phyloP scores from a whole-genome alignment of 1,284 basidiomycete species.

The Athelia psychrophila region DNA sequence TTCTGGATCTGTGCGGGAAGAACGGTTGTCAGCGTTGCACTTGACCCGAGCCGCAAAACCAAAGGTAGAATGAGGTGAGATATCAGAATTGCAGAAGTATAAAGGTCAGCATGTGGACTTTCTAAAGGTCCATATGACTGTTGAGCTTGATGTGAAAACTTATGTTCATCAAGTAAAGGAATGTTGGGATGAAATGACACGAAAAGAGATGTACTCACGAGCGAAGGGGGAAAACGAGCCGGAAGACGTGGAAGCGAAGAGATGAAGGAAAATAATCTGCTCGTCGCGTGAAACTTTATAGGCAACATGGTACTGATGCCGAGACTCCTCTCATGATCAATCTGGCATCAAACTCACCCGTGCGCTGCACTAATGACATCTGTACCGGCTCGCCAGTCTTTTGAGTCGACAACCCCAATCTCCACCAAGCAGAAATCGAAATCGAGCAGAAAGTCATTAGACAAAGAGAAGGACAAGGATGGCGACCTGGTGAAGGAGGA shows the following conservation, averaged over 20 bases:
- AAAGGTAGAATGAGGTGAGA: constrained; percentile 14
- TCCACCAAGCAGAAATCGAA: not conserved
- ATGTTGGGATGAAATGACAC: not conserved
- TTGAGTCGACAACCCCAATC: not conserved
- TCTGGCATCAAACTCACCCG: not conserved
- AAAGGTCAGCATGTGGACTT: constrained; percentile 46
- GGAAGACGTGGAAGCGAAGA: constrained; percentile 2
- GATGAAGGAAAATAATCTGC: too few species aligned
- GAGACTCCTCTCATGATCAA: too few species aligned
- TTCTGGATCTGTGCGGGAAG: too few species aligned
- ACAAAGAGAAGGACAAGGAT: constrained; percentile 27
- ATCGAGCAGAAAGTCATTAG: constrained; percentile 27
- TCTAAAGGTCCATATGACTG: constrained; percentile 52
- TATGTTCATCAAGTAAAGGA: constrained; percentile 51
- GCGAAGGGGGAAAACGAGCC: constrained; percentile 3
- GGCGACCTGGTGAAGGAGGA: constrained; percentile 15
- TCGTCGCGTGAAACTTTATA: too few species aligned
- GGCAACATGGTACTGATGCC: too few species aligned
- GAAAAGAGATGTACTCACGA: constrained; percentile 17
- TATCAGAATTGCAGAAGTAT: constrained; percentile 66
- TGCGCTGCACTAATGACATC: not conserved
- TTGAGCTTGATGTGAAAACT: constrained; percentile 72
- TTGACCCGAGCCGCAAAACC: not conserved
- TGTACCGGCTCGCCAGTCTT: not conserved
- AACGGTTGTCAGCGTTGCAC: not conserved